These are phyloP conservation scores for Suillus alpinus DNA, from an alignment of 768 basidiomycete genomes.

Conservation along the genomic window DNA sequence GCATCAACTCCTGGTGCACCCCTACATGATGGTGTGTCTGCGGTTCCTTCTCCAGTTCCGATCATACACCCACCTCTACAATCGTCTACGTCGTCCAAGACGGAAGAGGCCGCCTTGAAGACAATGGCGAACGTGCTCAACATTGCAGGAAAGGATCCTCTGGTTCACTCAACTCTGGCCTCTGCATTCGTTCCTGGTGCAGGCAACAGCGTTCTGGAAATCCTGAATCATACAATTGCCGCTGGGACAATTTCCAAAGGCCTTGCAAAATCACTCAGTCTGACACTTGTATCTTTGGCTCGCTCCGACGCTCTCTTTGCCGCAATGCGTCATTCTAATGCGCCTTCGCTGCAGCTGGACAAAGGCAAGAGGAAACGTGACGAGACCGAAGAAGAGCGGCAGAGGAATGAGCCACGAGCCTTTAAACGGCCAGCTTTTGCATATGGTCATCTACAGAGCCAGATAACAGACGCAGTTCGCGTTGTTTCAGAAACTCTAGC, in stretches of 20 bases:
- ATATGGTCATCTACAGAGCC: conserved; percentile 48
- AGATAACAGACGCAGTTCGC: conserved; percentile 60
- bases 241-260: conserved; percentile 49
- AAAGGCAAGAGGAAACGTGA: conserved; percentile 78
- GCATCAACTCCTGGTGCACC: background rate
- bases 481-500: conserved; percentile 50
- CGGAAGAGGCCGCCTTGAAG: conserved; percentile 55
- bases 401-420: conserved; percentile 24
- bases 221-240: conserved; percentile 48
- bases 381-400: conserved; percentile 36
- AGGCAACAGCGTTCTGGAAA: conserved; percentile 52
- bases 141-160: conserved; percentile 53
- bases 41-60: background rate
- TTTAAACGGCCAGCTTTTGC: conserved; percentile 47
- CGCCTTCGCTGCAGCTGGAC: conserved; percentile 59
- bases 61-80: conserved; percentile 1
- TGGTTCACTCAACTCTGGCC: conserved; percentile 53
- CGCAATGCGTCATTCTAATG: conserved; percentile 60
- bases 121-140: conserved; percentile 66
- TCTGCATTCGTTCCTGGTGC: conserved; percentile 48
- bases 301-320: conserved; percentile 66
- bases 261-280: conserved; percentile 55
- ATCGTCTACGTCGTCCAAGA: conserved; percentile 29
- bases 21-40: background rate
- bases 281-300: conserved; percentile 61